These are phyloP conservation scores for Wilcoxina mikolae DNA, from an alignment of 495 filamentous ascomycete genomes.

Conservation along the genomic window DNA sequence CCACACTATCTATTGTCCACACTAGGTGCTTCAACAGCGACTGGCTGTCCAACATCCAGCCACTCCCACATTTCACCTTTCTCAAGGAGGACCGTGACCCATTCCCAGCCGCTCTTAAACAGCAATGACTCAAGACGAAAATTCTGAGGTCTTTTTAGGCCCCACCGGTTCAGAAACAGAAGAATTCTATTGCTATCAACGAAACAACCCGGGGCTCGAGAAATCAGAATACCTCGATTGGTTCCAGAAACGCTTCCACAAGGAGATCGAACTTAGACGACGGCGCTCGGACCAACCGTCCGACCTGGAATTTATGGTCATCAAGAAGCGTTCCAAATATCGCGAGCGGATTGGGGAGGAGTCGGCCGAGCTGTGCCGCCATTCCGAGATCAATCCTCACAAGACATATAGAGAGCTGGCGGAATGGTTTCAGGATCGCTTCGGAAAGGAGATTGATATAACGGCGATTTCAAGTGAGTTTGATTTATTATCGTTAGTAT, in stretches of 20 bases:
- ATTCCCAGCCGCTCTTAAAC: too few relatives aligned
- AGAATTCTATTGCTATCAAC: conserved; percentile 27
- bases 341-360: conserved; percentile 27
- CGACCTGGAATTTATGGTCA: conserved; percentile 28
- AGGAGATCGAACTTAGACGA: conserved; percentile 25
- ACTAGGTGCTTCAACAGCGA: too few relatives aligned
- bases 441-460: conserved; percentile 29
- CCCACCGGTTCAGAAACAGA: conserved; percentile 27
- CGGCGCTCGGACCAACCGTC: conserved; percentile 26
- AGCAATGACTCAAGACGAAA: conserved; percentile 11
- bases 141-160: conserved; percentile 21
- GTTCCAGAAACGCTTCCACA: conserved; percentile 25
- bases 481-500: too few relatives aligned
- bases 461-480: conserved; percentile 28
- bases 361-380: conserved; percentile 24
- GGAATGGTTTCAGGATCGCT: conserved; percentile 29
- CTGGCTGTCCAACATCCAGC: too few relatives aligned
- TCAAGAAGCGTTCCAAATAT: conserved; percentile 28
- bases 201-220: conserved; percentile 26
- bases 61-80: too few relatives aligned
- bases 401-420: conserved; percentile 28
- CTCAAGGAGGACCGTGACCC: too few relatives aligned
- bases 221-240: conserved; percentile 27
- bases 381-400: conserved; percentile 26
- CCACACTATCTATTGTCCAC: too few relatives aligned